Conservation (phyloP, 2,329 filamentous ascomycete genomes). For the Monosporascus sp. region DNA sequence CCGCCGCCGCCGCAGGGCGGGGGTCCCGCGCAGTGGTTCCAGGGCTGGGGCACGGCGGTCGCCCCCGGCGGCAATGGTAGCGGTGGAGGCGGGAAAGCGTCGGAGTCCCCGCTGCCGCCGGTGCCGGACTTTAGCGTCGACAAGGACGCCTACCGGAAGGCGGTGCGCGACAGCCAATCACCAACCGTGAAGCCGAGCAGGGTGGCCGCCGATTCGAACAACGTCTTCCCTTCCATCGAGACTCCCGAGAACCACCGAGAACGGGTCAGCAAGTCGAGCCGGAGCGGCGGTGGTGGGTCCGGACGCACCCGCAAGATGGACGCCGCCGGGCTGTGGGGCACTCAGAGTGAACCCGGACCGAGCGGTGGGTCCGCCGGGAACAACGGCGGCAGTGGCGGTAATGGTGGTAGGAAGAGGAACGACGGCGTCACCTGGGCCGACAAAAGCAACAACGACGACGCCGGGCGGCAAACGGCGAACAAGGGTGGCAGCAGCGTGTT, state of each 20-base stretch:
- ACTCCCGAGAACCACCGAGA: too few relatives aligned
- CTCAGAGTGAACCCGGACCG: conserved; percentile 1
- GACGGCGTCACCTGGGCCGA: not conserved
- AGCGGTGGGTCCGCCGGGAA: not conserved
- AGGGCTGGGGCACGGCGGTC: conserved; percentile 12
- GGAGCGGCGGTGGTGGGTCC: not conserved
- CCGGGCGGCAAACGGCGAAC: not conserved
- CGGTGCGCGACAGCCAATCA: not conserved
- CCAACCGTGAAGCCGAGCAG: not conserved
- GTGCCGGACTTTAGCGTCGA: not conserved
- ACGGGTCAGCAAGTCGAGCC: too few relatives aligned
- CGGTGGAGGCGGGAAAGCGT: not conserved
- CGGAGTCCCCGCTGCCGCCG: not conserved
- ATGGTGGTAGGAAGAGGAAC: not conserved
- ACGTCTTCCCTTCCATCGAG: not conserved
- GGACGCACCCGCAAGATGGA: not conserved
- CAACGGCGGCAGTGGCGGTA: not conserved
- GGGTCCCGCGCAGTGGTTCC: conserved; percentile 12
- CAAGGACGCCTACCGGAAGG: not conserved
- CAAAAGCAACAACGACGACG: not conserved
- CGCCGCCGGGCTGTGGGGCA: not conserved
- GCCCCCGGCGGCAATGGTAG: conserved; percentile 1
- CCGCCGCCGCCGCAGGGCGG: not conserved
- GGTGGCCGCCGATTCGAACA: not conserved
- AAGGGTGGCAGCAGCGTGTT: not conserved